Evolutionary conservation across 2,329 filamentous ascomycete genomes (phyloP).

Genomic region (Hypomyces perniciosus): DNA sequence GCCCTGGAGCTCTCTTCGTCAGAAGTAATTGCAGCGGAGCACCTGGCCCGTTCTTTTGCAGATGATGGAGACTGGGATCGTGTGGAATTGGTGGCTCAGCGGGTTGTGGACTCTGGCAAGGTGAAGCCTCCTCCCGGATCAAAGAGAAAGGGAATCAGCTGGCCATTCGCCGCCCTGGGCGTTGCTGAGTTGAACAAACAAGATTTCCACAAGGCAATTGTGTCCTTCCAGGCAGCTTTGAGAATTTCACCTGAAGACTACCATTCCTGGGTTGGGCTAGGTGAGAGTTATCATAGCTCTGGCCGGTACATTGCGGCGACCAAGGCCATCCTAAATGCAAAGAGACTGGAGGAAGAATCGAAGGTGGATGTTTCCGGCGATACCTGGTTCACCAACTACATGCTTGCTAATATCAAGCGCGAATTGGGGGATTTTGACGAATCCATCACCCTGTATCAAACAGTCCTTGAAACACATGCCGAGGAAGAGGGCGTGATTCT

Average conservation of each 20-base stretch:
- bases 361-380: constrained; percentile 52
- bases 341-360: constrained; percentile 61
- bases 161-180: constrained; percentile 90
- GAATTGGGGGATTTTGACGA: constrained; percentile 88
- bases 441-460: constrained; percentile 69
- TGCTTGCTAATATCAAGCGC: constrained; percentile 90
- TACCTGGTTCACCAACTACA: constrained; percentile 93
- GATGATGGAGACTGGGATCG: constrained; percentile 92
- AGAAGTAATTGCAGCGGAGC: constrained; percentile 81
- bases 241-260: constrained; percentile 81
- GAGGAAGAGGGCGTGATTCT: constrained; percentile 82
- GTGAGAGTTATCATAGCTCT: constrained; percentile 95
- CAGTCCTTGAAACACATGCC: constrained; percentile 62
- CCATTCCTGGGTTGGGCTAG: constrained; percentile 90
- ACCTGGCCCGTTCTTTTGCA: constrained; percentile 79
- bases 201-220: constrained; percentile 80
- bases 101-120: constrained; percentile 91
- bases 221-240: constrained; percentile 85
- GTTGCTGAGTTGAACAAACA: constrained; percentile 93
- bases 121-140: constrained; percentile 86
- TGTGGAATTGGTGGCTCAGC: constrained; percentile 84
- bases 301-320: constrained; percentile 91
- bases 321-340: constrained; percentile 82
- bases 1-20: constrained; percentile 86
- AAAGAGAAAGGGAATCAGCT: constrained; percentile 87